These are phyloP conservation scores for Xylaria telfairii DNA, from an alignment of 495 filamentous ascomycete genomes.

Conservation along the genomic window DNA sequence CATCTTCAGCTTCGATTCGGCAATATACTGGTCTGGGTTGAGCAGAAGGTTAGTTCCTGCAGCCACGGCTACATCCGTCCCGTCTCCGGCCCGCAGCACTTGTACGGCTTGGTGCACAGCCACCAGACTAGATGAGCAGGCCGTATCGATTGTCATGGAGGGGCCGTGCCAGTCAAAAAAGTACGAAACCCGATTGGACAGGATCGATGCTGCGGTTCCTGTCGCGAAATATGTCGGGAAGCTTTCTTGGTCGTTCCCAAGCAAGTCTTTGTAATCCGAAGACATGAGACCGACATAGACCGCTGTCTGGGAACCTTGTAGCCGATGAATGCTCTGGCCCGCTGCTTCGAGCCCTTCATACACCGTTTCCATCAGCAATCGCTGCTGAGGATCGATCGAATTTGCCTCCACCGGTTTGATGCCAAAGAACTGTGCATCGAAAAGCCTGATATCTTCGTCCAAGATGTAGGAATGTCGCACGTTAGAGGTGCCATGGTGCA, in stretches of 20 bases:
- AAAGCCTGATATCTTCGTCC: constrained; percentile 40
- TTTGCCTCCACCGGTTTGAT: constrained; percentile 39
- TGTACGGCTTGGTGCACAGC: constrained; percentile 59
- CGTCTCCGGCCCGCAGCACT: constrained; percentile 53
- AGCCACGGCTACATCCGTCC: constrained; percentile 43
- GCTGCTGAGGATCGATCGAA: constrained; percentile 42
- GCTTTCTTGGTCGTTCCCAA: constrained; percentile 45
- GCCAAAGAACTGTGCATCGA: constrained; percentile 52
- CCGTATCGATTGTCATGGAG: constrained; percentile 63
- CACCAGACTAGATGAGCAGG: constrained; percentile 61
- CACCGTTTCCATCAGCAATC: constrained; percentile 44
- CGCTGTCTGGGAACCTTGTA: constrained; percentile 53
- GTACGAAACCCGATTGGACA: constrained; percentile 60
- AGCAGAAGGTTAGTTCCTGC: constrained; percentile 32
- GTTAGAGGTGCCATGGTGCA: constrained; percentile 25
- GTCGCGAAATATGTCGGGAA: constrained; percentile 50
- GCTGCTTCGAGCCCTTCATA: constrained; percentile 46
- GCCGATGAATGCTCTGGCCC: constrained; percentile 44
- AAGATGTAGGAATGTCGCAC: constrained; percentile 45
- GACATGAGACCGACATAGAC: constrained; percentile 57
- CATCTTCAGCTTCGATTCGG: constrained; percentile 24
- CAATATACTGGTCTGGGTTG: constrained; percentile 42
- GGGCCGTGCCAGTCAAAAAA: constrained; percentile 64
- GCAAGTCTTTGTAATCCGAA: constrained; percentile 52
- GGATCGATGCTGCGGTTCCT: constrained; percentile 42